Evolutionary conservation across 2,329 filamentous ascomycete genomes (phyloP).

Genomic region (Colletotrichum tamarilloi): DNA sequence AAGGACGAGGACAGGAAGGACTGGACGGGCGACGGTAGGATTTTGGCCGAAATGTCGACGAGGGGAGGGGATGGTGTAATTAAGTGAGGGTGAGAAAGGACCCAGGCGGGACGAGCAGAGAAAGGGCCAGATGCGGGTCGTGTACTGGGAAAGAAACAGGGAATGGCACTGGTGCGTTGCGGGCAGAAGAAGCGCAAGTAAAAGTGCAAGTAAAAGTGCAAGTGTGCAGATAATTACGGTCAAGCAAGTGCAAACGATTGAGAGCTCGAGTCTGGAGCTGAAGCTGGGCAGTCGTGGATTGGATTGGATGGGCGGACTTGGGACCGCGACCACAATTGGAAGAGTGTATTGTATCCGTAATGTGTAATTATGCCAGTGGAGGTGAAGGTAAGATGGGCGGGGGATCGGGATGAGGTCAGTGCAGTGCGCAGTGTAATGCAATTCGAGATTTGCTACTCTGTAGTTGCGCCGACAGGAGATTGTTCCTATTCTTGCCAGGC

Average conservation of each 20-base stretch:
- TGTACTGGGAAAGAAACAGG: not conserved
- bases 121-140: constrained; percentile 3
- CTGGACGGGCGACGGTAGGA: not conserved
- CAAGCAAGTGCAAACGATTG: not conserved
- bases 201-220: not conserved
- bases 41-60: constrained; percentile 12
- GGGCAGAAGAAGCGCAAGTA: not conserved
- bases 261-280: not conserved
- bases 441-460: not conserved
- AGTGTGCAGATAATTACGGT: not conserved
- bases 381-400: constrained; percentile 4
- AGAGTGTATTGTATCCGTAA: constrained; percentile 9
- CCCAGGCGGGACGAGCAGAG: constrained; percentile 4
- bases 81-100: constrained; percentile 15
- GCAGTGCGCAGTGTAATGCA: constrained; percentile 8
- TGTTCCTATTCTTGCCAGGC: not conserved
- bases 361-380: constrained; percentile 28
- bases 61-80: constrained; percentile 10
- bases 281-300: not conserved
- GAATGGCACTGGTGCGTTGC: not conserved
- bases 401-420: constrained; percentile 28
- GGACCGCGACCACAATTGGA: not conserved
- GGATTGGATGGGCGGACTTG: not conserved
- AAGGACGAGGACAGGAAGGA: constrained; percentile 2
- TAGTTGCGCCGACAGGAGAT: not conserved